Percentiles rank a stretch among this genome's conserved stretches.
phyloP scores from a whole-genome alignment of 225 moss, liverwort and hornwort genomes.

The Takakia lepidozioides region DNA sequence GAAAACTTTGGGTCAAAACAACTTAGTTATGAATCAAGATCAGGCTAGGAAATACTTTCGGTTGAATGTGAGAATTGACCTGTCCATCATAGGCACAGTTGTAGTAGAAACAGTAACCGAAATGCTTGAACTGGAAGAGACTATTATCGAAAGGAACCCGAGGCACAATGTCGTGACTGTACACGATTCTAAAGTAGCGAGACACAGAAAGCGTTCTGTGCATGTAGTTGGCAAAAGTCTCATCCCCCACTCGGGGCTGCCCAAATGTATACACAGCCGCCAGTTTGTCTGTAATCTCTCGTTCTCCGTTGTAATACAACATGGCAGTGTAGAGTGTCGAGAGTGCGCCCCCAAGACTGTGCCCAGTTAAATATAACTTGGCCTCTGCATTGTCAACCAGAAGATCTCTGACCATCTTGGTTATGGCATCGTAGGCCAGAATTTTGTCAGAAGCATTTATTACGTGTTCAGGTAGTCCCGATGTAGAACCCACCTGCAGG shows the following conservation, averaged over 20 bases:
- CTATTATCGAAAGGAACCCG: conserved; percentile 49
- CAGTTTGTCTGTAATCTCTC: conserved; percentile 18
- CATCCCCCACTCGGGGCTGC: conserved; percentile 60
- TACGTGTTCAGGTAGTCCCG: conserved; percentile 9
- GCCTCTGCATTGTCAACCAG: conserved; percentile 48
- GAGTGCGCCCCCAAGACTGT: conserved; percentile 74
- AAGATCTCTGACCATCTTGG: conserved; percentile 12
- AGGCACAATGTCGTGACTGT: conserved; percentile 62
- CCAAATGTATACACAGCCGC: conserved; percentile 73
- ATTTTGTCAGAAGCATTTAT: conserved; percentile 13
- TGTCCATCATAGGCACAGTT: conserved; percentile 31
- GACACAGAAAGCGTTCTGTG: not conserved
- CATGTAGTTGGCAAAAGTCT: conserved; percentile 24
- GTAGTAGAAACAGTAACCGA: conserved; percentile 52
- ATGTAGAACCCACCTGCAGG: conserved; percentile 2
- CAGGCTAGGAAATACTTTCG: not conserved
- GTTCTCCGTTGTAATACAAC: conserved; percentile 37
- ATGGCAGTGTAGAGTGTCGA: conserved; percentile 36
- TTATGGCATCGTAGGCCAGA: conserved; percentile 56
- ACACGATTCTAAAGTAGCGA: conserved; percentile 52
- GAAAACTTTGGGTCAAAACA: too few species aligned
- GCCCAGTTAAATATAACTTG: conserved; percentile 67
- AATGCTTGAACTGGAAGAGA: conserved; percentile 49
- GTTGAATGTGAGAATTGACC: conserved; percentile 4
- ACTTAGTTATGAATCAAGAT: not conserved